These are phyloP conservation scores for Lactifluus pinguis DNA, from an alignment of 768 basidiomycete species.

Conservation along the genomic window DNA sequence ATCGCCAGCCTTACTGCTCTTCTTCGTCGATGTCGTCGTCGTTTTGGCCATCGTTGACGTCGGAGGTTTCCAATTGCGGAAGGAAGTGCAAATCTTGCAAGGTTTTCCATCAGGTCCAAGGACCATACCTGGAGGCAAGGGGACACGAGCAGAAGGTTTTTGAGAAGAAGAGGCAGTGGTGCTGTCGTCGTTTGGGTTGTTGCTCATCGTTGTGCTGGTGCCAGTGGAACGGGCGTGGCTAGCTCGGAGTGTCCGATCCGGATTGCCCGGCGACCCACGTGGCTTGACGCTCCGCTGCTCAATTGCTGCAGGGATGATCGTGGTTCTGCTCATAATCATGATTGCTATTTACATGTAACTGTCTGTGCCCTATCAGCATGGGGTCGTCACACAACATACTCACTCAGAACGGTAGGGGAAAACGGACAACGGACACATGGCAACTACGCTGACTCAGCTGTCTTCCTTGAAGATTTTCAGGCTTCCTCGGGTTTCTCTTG, in stretches of 20 bases:
- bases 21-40: slow-evolving; percentile 17
- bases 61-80: slow-evolving; percentile 55
- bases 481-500: no score
- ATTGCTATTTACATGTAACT: no score
- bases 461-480: no score
- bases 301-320: no score
- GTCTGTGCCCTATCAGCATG: no score
- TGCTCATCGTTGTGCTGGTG: not conserved
- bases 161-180: not conserved
- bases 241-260: not conserved
- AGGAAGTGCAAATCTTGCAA: slow-evolving; percentile 86
- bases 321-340: no score
- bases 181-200: not conserved
- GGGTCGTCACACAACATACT: no score
- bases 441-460: no score
- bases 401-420: no score
- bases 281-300: not conserved
- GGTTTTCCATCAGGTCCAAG: slow-evolving; percentile 92
- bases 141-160: not conserved
- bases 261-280: not conserved
- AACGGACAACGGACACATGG: no score
- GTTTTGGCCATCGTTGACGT: slow-evolving; percentile 24
- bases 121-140: slow-evolving; percentile 75
- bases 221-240: no score
- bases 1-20: slow-evolving; percentile 21